Base-by-base conservation (phyloP, 2,329 filamentous ascomycete genomes). In the Cadophora sp. region DNA sequence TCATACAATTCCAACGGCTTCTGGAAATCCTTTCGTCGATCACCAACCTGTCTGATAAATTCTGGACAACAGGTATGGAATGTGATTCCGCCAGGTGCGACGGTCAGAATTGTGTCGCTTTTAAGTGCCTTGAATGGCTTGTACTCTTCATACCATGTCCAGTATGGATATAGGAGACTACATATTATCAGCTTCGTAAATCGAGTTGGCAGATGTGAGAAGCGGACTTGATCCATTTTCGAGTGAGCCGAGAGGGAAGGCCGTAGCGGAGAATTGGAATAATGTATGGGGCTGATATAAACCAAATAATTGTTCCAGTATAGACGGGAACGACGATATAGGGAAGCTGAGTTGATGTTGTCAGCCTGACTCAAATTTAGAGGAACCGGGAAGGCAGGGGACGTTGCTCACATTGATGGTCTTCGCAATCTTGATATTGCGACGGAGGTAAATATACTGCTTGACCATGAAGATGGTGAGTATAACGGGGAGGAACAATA, bases 71-170 rank as follows among this genome's bases (percentile, higher is more conserved):
- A 85, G 4, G 87, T 87, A 69, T 84, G 84, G 55, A 91, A 73
- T 14, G 82, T 76, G 19, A 88, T 80, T 46, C 76, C 78, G 5
- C 80, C 80, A 0, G 90, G 88, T 0, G 86, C 84, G 8, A 89
- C 89, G n/a, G 88, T 72, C 14, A 92, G 72, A 73, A 92, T 89
- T 16, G 85, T 83, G 72, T 92, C 89, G 31, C 43, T 66, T 3
- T 31, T 46, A 7, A 62, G 14, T n/a, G 55, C 34, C 3, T 53
- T 24, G 26, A 69, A 69, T 1, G 66, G 66, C 6, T 51, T 22
- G 26, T 65, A 62, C 26, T 31, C 53, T 6, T 55, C 26, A 9
- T 58, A n/a, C 62, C 62, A 68, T 16, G 62, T 65, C 66, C 66
- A 68, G 62, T 62, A 68, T 5, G 62, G 62, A 26, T 27, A 6